Base-by-base conservation (phyloP, 2,329 filamentous ascomycete genomes). In the Fusarium guadeloupense region DNA sequence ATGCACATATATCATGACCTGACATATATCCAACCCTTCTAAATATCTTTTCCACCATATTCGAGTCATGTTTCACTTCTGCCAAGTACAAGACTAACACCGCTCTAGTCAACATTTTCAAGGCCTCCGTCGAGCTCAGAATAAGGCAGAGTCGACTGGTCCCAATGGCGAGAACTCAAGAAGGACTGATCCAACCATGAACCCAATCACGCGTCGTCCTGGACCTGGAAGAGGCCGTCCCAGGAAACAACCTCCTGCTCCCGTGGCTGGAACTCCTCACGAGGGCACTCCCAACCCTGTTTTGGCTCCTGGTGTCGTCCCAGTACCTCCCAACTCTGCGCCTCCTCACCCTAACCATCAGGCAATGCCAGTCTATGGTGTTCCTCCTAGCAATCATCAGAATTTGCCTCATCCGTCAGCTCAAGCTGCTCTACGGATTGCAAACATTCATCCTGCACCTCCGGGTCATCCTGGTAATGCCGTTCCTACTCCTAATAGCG, bases 121-220 rank as follows among this genome's bases (percentile, higher is more conserved):
- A 67, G 83, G 84, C 23, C 78, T 87, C 16, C 78, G 84, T 21
- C 75, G 84, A 35, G 79, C 82, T 19, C 82, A 85, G 66, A 80
- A 83, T 64, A 86, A 85, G 67, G 70, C 76, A 16, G 83, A 85
- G 16, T 48, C 74, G 6, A 77, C 74, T 54, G 74, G 77, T 9
- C 51, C 69, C 19, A 39, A 59, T 21, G 55, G 67, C 9, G 77
- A 80, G 17, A 75, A 58, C 35, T 62, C 76, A 19, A 72, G 76
- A 35, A 79, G 75, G 54, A 34, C 75, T 49, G 84, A 87, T 65
- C 84, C 84, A 9, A 81, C 80, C 0, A 47, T 76, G 60, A 86
- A 87, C 53, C 85, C 85, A 44, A 86, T 87, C 65, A 86, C 83
- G n/a, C 78, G 84, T 14, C 79, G 85, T 21, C 84, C 85, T 5